Evolutionary conservation across 2,329 filamentous ascomycete genomes (phyloP), one percentile per base, ranked within the genome.

Genomic region (Epichloe uncinata): DNA sequence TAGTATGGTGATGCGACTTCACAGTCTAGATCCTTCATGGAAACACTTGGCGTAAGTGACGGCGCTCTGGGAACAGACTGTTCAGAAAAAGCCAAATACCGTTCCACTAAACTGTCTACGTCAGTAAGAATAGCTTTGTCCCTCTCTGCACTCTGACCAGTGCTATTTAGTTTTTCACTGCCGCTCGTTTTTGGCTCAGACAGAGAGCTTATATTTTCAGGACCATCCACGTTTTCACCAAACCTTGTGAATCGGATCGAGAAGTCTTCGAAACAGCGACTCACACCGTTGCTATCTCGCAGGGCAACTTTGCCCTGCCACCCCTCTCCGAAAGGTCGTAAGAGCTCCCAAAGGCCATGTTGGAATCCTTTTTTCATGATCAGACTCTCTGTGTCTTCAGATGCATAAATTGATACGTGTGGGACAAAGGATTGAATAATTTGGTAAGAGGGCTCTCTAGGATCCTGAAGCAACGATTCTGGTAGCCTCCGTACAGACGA

Each of bases 271-370:
- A 85, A 91, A 38, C 80, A 78, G 61, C 81, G 81, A 62, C 88
- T 90, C 42, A 84, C 79, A 8, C 93, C 91, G 57, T 87, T 82
- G 62, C 90, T 96, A 67, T 98, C 93, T 58, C 93, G 75, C 50
- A 97, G 84, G 3, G 86, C 86, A 47, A 98, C 84, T 61, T 93
- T 95, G 33, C 93, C 93, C 46, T 84, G 79, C 0, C 97, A 77
- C 15, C 76, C 79, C 67, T 98, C 93, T 33, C 93, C 93, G 69
- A 95, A 98, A 0, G 93, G 91, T 47, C 91, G 76, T 50, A 98
- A 69, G 22, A 98, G 71, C 65, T 95, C 86, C 72, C 89, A 83
- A 45, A 98, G 73, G 0, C 91, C 90, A 42, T 81, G 77, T 38
- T 79, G 73, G 56, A 97, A 87, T 0, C 94, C 94, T 68, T 98